A percentile compares a stretch with the other conserved stretches of the same genome.
These are phyloP conservation scores for Metschnikowia shivogae DNA, from an alignment of 805 yeast species.

Conservation along the genomic window DNA sequence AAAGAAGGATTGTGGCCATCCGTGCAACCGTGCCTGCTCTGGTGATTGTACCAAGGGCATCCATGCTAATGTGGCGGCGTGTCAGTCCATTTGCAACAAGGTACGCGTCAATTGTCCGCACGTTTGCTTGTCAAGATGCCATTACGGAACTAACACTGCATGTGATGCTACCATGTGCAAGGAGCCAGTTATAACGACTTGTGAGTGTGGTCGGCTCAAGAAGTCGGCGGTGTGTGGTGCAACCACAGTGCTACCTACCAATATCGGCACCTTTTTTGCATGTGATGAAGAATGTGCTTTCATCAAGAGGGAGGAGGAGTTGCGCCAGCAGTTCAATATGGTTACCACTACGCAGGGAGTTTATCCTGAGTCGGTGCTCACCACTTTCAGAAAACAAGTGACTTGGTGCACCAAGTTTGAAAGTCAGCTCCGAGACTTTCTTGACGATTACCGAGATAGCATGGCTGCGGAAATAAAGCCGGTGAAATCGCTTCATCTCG, in stretches of 20 bases:
- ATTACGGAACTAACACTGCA: conserved; percentile 39
- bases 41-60: conserved; percentile 54
- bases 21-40: conserved; percentile 56
- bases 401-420: conserved; percentile 71
- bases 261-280: conserved; percentile 37
- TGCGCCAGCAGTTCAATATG: conserved; percentile 58
- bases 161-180: conserved; percentile 55
- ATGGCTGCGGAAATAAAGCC: conserved; percentile 18
- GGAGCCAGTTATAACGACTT: conserved; percentile 46
- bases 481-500: conserved; percentile 52
- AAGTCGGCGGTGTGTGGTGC: conserved; percentile 56
- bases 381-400: conserved; percentile 50
- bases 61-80: conserved; percentile 47
- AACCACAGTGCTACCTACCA: conserved; percentile 28
- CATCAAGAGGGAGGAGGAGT: conserved; percentile 52
- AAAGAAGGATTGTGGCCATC: conserved; percentile 38
- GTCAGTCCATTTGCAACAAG: conserved; percentile 58
- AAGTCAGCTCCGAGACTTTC: conserved; percentile 45
- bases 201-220: conserved; percentile 61
- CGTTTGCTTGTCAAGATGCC: conserved; percentile 60
- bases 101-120: conserved; percentile 62
- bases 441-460: conserved; percentile 29
- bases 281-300: conserved; percentile 73
- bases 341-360: conserved; percentile 10
- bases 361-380: conserved; percentile 45